Percentiles rank a stretch among this genome's conserved stretches.
These are phyloP conservation scores for Scorias spongiosa DNA, from an alignment of 2,329 filamentous ascomycete species.

Conservation along the genomic window DNA sequence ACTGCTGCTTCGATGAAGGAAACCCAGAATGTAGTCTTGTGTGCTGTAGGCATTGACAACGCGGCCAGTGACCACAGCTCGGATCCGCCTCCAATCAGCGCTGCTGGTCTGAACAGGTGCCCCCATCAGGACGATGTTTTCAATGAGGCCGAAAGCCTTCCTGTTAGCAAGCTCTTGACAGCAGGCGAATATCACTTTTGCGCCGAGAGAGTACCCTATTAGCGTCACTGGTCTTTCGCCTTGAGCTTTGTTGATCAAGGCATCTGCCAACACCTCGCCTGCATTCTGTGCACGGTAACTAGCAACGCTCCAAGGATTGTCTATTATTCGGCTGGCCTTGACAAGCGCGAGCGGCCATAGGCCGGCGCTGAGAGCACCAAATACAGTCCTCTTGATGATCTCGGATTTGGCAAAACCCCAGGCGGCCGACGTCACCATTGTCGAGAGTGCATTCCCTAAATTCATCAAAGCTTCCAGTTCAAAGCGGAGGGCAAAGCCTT, in stretches of 20 bases:
- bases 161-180: constrained; percentile 61
- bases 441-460: constrained; percentile 62
- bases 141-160: constrained; percentile 67
- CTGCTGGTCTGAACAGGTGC: constrained; percentile 59
- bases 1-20: constrained; percentile 72
- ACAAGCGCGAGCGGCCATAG: constrained; percentile 34
- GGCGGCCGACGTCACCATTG: constrained; percentile 63
- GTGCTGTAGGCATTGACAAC: constrained; percentile 80
- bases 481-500: constrained; percentile 73
- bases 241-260: constrained; percentile 26
- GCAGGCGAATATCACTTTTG: constrained; percentile 61
- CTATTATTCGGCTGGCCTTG: constrained; percentile 27
- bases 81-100: constrained; percentile 60
- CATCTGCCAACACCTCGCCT: constrained; percentile 26
- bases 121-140: constrained; percentile 71
- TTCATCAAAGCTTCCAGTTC: constrained; percentile 65
- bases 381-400: constrained; percentile 49
- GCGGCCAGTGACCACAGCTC: constrained; percentile 63
- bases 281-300: constrained; percentile 23
- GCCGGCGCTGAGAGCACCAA: constrained; percentile 31
- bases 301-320: constrained; percentile 26
- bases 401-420: constrained; percentile 63
- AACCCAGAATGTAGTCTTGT: constrained; percentile 75
- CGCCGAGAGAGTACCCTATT: constrained; percentile 26
- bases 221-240: constrained; percentile 26